Evolutionary conservation across 2,329 filamentous ascomycete species (phyloP).

Genomic region (Aspergillus tanneri): DNA sequence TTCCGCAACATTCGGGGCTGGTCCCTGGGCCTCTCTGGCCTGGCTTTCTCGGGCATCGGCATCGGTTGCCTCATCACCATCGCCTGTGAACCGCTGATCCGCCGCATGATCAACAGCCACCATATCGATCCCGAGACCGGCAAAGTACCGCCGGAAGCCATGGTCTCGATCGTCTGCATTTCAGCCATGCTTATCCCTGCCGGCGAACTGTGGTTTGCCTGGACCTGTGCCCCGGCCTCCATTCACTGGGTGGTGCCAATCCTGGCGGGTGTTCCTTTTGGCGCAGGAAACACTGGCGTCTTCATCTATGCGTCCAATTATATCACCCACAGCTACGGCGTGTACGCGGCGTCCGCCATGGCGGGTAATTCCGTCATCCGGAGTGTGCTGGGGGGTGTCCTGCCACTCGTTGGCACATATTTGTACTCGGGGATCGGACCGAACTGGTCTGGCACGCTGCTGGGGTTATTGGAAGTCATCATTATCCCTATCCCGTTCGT

Average conservation of each 20-base stretch:
- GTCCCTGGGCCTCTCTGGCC: constrained; percentile 68
- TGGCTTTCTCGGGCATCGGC: constrained; percentile 73
- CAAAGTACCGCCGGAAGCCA: constrained; percentile 72
- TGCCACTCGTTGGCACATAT: constrained; percentile 71
- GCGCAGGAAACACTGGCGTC: constrained; percentile 70
- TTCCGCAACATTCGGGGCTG: constrained; percentile 75
- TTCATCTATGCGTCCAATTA: constrained; percentile 86
- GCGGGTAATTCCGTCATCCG: constrained; percentile 76
- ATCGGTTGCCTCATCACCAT: constrained; percentile 57
- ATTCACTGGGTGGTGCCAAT: constrained; percentile 84
- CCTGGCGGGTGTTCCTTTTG: constrained; percentile 75
- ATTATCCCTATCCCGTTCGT: constrained; percentile 78
- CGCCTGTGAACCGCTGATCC: constrained; percentile 64
- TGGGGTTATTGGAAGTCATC: constrained; percentile 69
- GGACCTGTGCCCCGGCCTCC: constrained; percentile 74
- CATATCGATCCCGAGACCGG: constrained; percentile 72
- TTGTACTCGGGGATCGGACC: constrained; percentile 70
- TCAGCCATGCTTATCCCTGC: constrained; percentile 71
- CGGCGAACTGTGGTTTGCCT: constrained; percentile 82
- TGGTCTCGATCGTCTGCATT: constrained; percentile 75
- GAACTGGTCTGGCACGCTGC: constrained; percentile 75
- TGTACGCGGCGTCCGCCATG: constrained; percentile 77
- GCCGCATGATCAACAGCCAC: constrained; percentile 74
- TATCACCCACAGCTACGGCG: constrained; percentile 72
- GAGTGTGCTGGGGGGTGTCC: constrained; percentile 69